Evolutionary conservation across 306 rosid genomes (phyloP), one percentile per base, ranked within the genome.

Genomic region (Pyrus betulifolia): DNA sequence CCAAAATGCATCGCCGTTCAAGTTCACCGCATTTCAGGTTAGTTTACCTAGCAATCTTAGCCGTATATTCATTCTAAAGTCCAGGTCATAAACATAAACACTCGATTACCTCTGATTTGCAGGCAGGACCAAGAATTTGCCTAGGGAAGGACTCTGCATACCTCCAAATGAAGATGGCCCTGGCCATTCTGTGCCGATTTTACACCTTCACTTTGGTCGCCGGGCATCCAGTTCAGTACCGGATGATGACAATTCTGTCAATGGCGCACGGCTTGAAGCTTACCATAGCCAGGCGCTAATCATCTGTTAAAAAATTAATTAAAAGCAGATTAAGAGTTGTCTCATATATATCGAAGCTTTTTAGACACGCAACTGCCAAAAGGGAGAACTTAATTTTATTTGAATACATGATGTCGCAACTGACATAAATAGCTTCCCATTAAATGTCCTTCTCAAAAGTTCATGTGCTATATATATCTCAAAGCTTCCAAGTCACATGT

Each of bases 111-210:
- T 66, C 51, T 71, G 58, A 72, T 69, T 9, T 75, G 62, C 82
- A 93, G 97, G 99, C 93, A 60, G 97, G 97, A 51, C 97, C 99
- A 70, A 88, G 91, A 78, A 90, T 90, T 79, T 95, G 99, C 84
- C 92, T 95, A 40, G 97, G 97, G 10, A 95, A 92, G 84, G 97
- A 95, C 83, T 95, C 99, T 11, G 97, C 97, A 33, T 92, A 92
- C 82, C 96, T 95, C 11, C 97, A 95, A 28, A 95, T 92, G 99
- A 95, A 96, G 78, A 95, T 91, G 97, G 84, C 88, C 8, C 31
- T 92, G 49, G 97, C 97, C 54, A 90, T 91, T 83, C 64, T 90
- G 86, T 92, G 93, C 82, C 87, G 99, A 78, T 92, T 95, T 78
- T 91, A 92, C 89, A 89, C 82, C 64, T 95, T 92, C 85, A 80